Evolutionary conservation across 345 rosid genomes (phyloP), one percentile per base, ranked within the genome.

Genomic region (Populus euphratica): DNA sequence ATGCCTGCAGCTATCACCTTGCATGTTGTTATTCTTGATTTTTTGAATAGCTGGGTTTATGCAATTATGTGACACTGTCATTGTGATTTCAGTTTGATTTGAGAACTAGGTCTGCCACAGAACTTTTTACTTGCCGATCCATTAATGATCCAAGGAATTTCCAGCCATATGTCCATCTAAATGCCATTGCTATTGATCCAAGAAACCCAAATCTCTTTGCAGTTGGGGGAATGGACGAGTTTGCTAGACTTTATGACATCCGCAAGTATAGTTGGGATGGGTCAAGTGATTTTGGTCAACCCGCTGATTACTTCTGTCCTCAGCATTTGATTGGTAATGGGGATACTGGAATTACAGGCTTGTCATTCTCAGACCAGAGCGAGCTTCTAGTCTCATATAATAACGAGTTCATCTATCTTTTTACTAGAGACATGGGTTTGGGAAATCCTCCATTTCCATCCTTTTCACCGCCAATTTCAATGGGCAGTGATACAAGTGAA

Each of bases 331-430:
- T 89, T 68, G 97, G 94, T 65, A 85, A 88, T 76, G 78, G 31
- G 5, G 70, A 78, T 10, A 86, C 89, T 75, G 98, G 96, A 72
- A 90, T 96, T 61, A 96, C 98, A 9, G 97, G 98, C 70, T 90
- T 96, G 80, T 88, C 96, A 69, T 96, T 89, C 85, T 96, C 98
- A 1, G 93, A 88, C 77, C 94, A 90, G 79, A 92, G 97, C 6
- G 99, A 96, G 80, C 96, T 96, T 81, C 92, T 96, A 12, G 97
- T 86, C 78, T 88, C 98, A 3, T 93, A 96, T 82, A 88, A 77
- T 78, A 86, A 90, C 13, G 98, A 96, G 36, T 83, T 72, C 83
- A 90, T 96, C 77, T 93, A 96, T 82, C 92, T 96, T 44, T 93
- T 96, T 74, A 78, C 88, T 0, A 81, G 38, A 50, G 87, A 81